Conservation (phyloP, 306 rosid species). For the Senna tora region DNA sequence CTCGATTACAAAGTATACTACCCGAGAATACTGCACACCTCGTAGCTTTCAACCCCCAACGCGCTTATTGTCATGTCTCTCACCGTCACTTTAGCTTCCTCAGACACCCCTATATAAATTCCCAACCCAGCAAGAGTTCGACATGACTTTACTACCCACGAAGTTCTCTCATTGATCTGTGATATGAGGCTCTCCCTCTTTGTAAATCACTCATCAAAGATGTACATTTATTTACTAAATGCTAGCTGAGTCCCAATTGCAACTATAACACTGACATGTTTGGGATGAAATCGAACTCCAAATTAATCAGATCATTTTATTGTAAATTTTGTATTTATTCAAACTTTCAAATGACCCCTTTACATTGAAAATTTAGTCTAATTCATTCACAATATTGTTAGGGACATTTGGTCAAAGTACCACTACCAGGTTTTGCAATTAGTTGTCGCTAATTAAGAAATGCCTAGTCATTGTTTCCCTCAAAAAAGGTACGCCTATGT, state of each 20-base stretch:
- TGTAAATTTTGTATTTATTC: background rate
- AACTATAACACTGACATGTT: background rate
- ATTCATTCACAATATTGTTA: conserved; percentile 26
- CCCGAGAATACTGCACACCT: no score
- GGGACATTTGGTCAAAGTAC: conserved; percentile 55
- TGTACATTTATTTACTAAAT: background rate
- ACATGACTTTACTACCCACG: no score
- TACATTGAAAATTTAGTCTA: conserved; percentile 1
- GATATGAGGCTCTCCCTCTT: no score
- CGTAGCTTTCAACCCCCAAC: no score
- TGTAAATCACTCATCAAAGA: no score
- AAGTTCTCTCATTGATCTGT: no score
- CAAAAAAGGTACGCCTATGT: conserved; percentile 51
- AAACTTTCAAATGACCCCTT: background rate
- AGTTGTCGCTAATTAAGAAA: conserved; percentile 38
- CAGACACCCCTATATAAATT: no score
- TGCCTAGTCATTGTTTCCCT: conserved; percentile 53
- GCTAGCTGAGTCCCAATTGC: background rate
- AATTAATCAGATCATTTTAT: background rate
- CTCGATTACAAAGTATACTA: no score
- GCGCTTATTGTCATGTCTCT: no score
- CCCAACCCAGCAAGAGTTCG: no score
- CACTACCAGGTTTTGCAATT: conserved; percentile 44
- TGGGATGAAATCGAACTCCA: background rate
- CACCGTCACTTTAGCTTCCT: no score